These are phyloP conservation scores for Phaseolus coccineus DNA, from an alignment of 331 rosid genomes.

Conservation along the genomic window DNA sequence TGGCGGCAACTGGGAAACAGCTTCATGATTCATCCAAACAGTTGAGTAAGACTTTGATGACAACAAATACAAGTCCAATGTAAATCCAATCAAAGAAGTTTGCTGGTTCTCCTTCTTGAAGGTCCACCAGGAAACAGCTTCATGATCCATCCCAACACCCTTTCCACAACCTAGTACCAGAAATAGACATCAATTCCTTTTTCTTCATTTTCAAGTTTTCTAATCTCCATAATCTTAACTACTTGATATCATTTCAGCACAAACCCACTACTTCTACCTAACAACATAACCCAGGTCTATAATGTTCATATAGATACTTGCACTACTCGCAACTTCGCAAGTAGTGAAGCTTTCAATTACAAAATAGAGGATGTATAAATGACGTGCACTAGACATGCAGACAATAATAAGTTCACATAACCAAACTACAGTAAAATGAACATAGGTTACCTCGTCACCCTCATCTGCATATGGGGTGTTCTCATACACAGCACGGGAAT, in stretches of 20 bases:
- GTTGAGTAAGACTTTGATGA: constrained; percentile 34
- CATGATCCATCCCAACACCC: constrained; percentile 99
- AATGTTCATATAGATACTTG: background rate
- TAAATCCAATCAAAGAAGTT: constrained; percentile 66
- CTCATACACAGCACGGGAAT: constrained; percentile 53
- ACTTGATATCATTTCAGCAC: constrained; percentile 22
- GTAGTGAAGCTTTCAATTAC: background rate
- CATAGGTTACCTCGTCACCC: constrained; percentile 86
- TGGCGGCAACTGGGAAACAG: constrained; percentile 64
- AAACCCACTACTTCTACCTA: constrained; percentile 7
- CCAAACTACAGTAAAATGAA: constrained; percentile 14
- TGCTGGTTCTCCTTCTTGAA: constrained; percentile 89
- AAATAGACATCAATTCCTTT: constrained; percentile 24
- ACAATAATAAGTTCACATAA: background rate
- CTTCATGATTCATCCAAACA: constrained; percentile 73
- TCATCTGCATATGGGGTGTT: constrained; percentile 84
- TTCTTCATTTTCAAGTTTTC: constrained; percentile 1
- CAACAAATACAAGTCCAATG: constrained; percentile 43
- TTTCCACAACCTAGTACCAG: constrained; percentile 81
- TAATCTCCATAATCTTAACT: constrained; percentile 17
- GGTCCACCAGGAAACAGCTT: constrained; percentile 97
- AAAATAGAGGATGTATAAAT: constrained; percentile 21
- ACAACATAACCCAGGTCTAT: constrained; percentile 13
- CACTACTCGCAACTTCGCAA: background rate
- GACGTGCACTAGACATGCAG: constrained; percentile 13